Percentiles rank a stretch among this genome's conserved stretches.
phyloP scores from a whole-genome alignment of 139 green algal species.

The Auxenochlorella pyrenoidosa region DNA sequence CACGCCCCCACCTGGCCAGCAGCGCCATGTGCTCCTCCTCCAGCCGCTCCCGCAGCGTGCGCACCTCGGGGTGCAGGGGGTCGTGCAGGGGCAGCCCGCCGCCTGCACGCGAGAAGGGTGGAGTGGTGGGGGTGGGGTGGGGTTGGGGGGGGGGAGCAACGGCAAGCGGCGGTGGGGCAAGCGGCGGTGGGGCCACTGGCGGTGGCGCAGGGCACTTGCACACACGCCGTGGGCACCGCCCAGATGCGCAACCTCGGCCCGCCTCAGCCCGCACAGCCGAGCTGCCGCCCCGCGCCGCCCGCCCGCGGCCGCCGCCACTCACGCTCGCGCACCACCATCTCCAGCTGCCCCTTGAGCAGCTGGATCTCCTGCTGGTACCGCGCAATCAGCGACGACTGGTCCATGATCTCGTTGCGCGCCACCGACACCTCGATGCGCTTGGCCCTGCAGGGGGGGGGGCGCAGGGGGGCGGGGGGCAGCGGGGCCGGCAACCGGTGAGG shows the following conservation, averaged over 20 bases:
- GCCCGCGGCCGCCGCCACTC: neutral
- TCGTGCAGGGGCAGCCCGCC: constrained; percentile 42
- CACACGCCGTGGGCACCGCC: neutral
- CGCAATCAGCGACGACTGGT: constrained; percentile 83
- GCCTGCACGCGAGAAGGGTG: neutral
- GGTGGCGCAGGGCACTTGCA: neutral
- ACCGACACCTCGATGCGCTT: constrained; percentile 39
- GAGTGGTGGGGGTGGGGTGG: neutral
- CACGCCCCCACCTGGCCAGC: constrained; percentile 32
- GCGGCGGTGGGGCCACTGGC: no score
- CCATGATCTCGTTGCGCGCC: constrained; percentile 78
- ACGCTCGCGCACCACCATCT: constrained; percentile 54
- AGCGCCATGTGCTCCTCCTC: constrained; percentile 76
- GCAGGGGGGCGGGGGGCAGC: neutral
- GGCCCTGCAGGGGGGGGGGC: neutral
- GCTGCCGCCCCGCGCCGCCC: no score
- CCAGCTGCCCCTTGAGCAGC: constrained; percentile 82
- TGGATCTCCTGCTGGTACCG: constrained; percentile 87
- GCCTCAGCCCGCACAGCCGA: no score
- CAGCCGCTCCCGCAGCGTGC: constrained; percentile 69
- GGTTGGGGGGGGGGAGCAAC: neutral
- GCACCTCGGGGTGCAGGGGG: constrained; percentile 56
- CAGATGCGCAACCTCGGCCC: no score
- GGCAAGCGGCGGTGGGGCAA: no score
- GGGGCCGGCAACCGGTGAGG: no score